These are phyloP conservation scores for Nemania serpens DNA, from an alignment of 2,329 filamentous ascomycete species.

Conservation along the genomic window DNA sequence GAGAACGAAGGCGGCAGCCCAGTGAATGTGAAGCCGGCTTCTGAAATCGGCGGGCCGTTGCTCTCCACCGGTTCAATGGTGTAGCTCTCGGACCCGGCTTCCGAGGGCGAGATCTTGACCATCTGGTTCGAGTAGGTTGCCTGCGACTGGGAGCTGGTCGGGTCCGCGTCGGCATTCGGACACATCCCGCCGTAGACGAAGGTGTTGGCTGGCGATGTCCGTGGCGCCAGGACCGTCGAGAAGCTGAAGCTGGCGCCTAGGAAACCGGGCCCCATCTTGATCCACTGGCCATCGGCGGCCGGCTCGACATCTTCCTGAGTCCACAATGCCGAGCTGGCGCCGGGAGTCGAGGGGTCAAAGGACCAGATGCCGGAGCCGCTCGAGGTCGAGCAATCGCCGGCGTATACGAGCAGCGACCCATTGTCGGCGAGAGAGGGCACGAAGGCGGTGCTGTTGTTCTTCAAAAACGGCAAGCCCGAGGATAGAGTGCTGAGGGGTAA, in stretches of 20 bases:
- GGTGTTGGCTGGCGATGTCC: conserved; percentile 58
- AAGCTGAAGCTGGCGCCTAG: conserved; percentile 67
- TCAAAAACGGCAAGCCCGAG: conserved; percentile 65
- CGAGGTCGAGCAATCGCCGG: conserved; percentile 69
- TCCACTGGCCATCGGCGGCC: conserved; percentile 29
- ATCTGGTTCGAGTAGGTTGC: conserved; percentile 83
- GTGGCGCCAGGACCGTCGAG: conserved; percentile 61
- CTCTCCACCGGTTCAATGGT: conserved; percentile 46
- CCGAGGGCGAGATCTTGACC: conserved; percentile 64
- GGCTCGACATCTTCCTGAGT: conserved; percentile 40
- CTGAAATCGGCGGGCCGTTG: conserved; percentile 71
- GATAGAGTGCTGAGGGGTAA: conserved; percentile 55
- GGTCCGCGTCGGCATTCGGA: conserved; percentile 53
- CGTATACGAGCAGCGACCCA: conserved; percentile 74
- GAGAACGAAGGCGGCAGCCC: conserved; percentile 71
- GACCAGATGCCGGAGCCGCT: conserved; percentile 67
- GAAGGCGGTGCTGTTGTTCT: conserved; percentile 61
- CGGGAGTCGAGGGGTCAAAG: conserved; percentile 56
- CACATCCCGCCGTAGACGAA: conserved; percentile 95
- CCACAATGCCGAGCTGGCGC: conserved; percentile 49
- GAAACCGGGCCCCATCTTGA: conserved; percentile 52
- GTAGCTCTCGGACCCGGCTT: conserved; percentile 42
- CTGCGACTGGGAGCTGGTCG: conserved; percentile 63
- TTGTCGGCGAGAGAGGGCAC: conserved; percentile 68
- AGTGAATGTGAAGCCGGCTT: conserved; percentile 87